Evolutionary conservation across 495 filamentous ascomycete species (phyloP), one percentile per base, ranked within the genome.

Genomic region (Margaritispora aquatica): DNA sequence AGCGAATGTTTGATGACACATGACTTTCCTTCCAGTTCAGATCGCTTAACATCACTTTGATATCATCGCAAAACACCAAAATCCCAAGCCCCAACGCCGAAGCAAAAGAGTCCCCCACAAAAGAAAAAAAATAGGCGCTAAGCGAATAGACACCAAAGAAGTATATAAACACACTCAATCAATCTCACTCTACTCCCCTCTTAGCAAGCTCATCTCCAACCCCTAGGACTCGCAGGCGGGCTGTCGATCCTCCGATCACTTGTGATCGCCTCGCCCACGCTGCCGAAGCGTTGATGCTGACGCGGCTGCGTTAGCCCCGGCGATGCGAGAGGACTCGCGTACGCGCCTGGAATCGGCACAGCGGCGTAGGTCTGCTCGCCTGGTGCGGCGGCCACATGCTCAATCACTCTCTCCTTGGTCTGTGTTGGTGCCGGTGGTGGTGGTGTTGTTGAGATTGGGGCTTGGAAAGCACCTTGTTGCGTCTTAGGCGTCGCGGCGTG

Each of bases 271-370:
- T 71, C 65, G 20, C 73, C 73, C 13, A 67, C 64, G 51, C 55
- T 63, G 23, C 62, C 65, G 38, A 64, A 62, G 47, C 63, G 61
- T 58, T 34, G 60, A 34, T 60, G n/a, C n/a, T n/a, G 54, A 51
- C 65, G 61, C 55, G 62, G 54, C 54, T 50, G 63, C 17, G 48
- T 1, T 9, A 58, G 8, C 1, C 61, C 61, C 1, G 61, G 61
- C 10, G 51, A 66, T 53, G 22, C 56, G 60, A 54, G 59, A 52
- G 59, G 66, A 53, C 49, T 63, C 46, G 61, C 61, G 60, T 88
- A 88, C 0, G 85, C 80, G 20, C 84, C 82, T 0, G 86, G 86
- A 59, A 88, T 87, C 4, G 84, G 83, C 34, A 89, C 85, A 15
- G 78, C 71, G 44, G 82, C 86, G 71, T 87, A 89, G 57, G 79